Evolutionary conservation across 1,284 basidiomycete species (phyloP).

Genomic region (Cronartium ribicola): DNA sequence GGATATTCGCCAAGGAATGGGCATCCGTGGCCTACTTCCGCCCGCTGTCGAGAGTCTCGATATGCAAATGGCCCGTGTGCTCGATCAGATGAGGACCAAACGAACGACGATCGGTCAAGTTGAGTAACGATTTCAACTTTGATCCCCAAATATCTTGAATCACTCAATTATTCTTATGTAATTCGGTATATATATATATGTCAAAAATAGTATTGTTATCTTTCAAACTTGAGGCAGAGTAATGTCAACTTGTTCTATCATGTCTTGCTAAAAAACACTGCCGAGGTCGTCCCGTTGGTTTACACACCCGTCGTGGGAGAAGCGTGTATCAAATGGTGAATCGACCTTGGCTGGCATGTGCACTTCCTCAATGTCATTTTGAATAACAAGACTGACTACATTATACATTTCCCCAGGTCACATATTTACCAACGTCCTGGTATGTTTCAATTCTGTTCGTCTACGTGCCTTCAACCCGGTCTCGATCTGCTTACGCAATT

Average conservation of each 20-base stretch:
- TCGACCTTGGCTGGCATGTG: neutral
- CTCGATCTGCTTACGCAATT: neutral
- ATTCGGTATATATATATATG: too few species aligned
- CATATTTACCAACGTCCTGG: conserved; percentile 43
- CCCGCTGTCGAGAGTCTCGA: conserved; percentile 37
- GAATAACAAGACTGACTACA: neutral
- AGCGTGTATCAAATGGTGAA: conserved; percentile 40
- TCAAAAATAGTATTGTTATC: conserved; percentile 28
- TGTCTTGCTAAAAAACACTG: conserved; percentile 35
- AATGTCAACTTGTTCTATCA: conserved; percentile 41
- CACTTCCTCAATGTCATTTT: neutral
- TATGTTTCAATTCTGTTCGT: conserved; percentile 4
- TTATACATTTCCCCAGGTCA: conserved; percentile 17
- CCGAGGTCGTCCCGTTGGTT: conserved; percentile 40
- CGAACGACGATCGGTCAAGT: conserved; percentile 40
- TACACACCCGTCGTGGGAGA: conserved; percentile 42
- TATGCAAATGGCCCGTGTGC: conserved; percentile 38
- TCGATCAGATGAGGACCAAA: conserved; percentile 42
- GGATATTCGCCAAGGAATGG: conserved; percentile 39
- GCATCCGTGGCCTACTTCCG: conserved; percentile 34
- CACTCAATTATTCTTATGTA: neutral
- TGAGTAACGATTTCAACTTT: conserved; percentile 1
- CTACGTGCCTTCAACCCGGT: neutral
- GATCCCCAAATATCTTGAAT: neutral
- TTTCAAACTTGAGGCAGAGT: conserved; percentile 40